phyloP scores from a whole-genome alignment of 805 yeast genomes.

The Schizosaccharomyces japonicus region DNA sequence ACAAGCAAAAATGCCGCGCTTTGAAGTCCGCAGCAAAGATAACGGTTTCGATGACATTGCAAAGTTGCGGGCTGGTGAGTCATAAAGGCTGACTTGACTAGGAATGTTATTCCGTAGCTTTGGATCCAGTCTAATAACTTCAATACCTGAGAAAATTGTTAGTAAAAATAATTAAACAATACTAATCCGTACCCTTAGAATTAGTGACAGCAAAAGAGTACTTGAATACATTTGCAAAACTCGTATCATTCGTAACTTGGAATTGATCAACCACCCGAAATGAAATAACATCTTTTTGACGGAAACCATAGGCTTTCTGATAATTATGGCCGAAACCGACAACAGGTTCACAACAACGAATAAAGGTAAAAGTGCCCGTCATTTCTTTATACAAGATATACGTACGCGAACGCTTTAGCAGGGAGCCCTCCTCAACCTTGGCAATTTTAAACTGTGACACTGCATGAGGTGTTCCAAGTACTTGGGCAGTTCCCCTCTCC shows the following conservation, averaged over 20 bases:
- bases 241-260: background rate
- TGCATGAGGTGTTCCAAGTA: background rate
- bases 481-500: too few species aligned
- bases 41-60: conserved; percentile 20
- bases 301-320: background rate
- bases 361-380: background rate
- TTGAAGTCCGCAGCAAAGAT: conserved; percentile 37
- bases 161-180: too few species aligned
- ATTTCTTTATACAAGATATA: background rate
- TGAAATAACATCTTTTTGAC: background rate
- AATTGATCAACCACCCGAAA: background rate
- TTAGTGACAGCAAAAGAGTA: background rate
- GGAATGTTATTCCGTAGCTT: conserved; percentile 36
- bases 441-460: background rate
- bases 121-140: conserved; percentile 36
- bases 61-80: conserved; percentile 7
- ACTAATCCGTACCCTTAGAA: too few species aligned
- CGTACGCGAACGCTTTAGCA: background rate
- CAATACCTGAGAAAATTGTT: conserved; percentile 32
- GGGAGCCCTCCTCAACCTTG: background rate
- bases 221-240: background rate
- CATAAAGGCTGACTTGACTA: conserved; percentile 9
- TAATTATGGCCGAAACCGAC: background rate
- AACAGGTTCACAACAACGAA: conserved; percentile 2
- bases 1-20: conserved; percentile 26